A percentile compares a stretch with the other conserved stretches of the same genome.
Evolutionary conservation across 129 eudicot species (phyloP).

Genomic region (Flaveria linearis): DNA sequence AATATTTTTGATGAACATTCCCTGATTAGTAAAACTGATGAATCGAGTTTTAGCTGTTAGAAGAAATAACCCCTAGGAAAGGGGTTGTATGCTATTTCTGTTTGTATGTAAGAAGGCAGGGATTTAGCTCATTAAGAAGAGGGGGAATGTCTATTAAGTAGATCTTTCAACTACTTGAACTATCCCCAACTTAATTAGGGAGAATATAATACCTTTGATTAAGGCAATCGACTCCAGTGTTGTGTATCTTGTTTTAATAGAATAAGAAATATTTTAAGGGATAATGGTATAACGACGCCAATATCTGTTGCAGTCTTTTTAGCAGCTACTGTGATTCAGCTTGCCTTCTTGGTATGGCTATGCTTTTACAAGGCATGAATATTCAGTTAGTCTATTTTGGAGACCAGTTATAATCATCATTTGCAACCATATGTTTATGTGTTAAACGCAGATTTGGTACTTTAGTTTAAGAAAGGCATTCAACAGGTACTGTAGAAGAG

Average conservation of each 20-base stretch:
- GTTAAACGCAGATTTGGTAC: neutral
- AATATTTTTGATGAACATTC: too few relatives aligned
- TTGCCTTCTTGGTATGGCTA: neutral
- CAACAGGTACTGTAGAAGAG: too few relatives aligned
- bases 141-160: neutral
- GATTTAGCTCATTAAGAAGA: constrained; percentile 2
- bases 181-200: neutral
- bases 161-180: neutral
- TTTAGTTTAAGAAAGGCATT: too few relatives aligned
- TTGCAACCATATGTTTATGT: neutral
- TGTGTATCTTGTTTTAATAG: neutral
- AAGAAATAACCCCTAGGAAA: too few relatives aligned
- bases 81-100: too few relatives aligned
- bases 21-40: too few relatives aligned
- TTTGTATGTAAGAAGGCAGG: neutral
- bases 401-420: neutral
- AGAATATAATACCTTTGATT: neutral
- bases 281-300: neutral
- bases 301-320: neutral
- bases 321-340: neutral
- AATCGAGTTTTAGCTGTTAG: too few relatives aligned
- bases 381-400: neutral
- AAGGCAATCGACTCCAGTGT: neutral
- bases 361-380: neutral
- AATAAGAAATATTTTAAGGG: neutral